Base-by-base conservation (phyloP, 1,284 basidiomycete genomes). In the Moniliophthora roreri region DNA sequence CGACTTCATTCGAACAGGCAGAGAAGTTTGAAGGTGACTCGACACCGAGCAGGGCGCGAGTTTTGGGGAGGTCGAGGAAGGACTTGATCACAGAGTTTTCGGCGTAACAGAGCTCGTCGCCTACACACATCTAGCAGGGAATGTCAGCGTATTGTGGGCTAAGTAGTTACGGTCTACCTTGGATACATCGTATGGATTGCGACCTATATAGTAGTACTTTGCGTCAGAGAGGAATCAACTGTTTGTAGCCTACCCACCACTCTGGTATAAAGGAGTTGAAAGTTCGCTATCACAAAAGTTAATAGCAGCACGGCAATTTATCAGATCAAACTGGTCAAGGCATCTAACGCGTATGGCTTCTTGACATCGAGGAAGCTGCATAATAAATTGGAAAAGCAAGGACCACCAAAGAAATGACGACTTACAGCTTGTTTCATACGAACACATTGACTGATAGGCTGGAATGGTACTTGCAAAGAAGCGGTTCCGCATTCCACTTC, bases 171-270 rank as follows among this genome's bases (percentile, higher is more conserved):
- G 16, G 52, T 63, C 46, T 56, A 75, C 80, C 78, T 85, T 88
- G 36, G 85, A 85, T 47, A 91, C 79, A 63, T 91, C 89, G 65
- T 91, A 91, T 7, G 79, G 75, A 60, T 86, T 87, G 42, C 79
- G 69, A 2, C 81, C 83, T 85, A 28, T 7, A 51, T 20, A 9
- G 26, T 5, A 46, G 49, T 37, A 18, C 13, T 32, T 28, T 48
- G 24, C 39, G 34, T 49, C n/a, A 26, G 16, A 35, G 24, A 41
- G 35, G 15, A 34, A 46, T 20, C 23, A 44, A 35, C 9, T 32
- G n/a, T 42, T 8, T 23, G 48, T 28, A 13, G 20, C n/a, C 9
- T 18, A 67, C 74, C 55, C 38, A 82, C 81, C 79, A 50, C 75
- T 82, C 15, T 67, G 72, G 75, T 74, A 76, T 69, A 79, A 80